phyloP scores from a whole-genome alignment of 164 flowering plant genomes.

The Taxillus chinensis region DNA sequence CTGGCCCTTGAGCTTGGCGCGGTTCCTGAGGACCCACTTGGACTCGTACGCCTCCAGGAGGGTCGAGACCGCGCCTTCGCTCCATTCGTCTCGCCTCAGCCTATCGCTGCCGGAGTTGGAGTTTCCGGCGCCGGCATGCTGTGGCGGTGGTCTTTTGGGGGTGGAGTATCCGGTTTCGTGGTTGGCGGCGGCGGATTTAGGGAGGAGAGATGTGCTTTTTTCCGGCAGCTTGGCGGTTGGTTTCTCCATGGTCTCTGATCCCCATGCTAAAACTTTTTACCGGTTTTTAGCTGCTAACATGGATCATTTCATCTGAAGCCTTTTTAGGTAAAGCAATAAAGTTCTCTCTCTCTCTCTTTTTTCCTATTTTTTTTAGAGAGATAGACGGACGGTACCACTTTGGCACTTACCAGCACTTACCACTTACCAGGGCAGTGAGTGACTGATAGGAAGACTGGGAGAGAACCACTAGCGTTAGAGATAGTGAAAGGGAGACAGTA shows the following conservation, averaged over 20 bases:
- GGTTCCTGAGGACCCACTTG: conserved; percentile 77
- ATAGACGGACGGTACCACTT: no score
- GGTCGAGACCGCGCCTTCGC: conserved; percentile 83
- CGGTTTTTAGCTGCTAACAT: conserved; percentile 25
- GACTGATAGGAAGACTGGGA: background rate
- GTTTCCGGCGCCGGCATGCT: conserved; percentile 5
- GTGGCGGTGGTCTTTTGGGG: conserved; percentile 13
- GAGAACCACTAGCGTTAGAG: conserved; percentile 31
- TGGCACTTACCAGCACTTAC: background rate
- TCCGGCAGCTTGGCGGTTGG: conserved; percentile 7
- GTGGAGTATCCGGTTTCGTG: conserved; percentile 9
- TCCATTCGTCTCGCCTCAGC: conserved; percentile 86
- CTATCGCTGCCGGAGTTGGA: conserved; percentile 33
- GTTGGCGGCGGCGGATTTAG: background rate
- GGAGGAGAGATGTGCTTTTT: conserved; percentile 22
- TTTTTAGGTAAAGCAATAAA: background rate
- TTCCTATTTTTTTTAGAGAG: no score
- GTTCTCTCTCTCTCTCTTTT: no score
- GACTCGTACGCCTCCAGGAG: conserved; percentile 79
- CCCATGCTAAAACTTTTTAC: conserved; percentile 13
- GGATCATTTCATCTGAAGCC: background rate
- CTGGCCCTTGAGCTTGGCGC: conserved; percentile 95
- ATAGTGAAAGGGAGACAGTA: background rate
- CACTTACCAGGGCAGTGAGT: conserved; percentile 6
- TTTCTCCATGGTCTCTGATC: conserved; percentile 42